Conservation (phyloP, 352 stramenopile genomes). For the Globisporangium uncinulatum region DNA sequence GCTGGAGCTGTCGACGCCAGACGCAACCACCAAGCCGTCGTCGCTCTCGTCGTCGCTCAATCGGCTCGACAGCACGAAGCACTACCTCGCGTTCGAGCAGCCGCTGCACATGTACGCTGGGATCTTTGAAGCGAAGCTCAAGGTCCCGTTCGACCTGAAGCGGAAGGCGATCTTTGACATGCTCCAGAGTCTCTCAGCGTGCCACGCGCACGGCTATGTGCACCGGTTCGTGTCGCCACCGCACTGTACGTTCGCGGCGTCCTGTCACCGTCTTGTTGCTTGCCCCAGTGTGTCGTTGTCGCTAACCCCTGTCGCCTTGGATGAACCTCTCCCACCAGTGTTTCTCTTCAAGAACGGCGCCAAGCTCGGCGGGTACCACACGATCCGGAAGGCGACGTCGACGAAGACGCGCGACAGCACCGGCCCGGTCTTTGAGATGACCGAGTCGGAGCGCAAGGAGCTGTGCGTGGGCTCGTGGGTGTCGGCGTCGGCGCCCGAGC, state of each 20-base stretch:
- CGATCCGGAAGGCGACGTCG: conserved; percentile 44
- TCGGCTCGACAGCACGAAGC: conserved; percentile 29
- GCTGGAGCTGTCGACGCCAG: conserved; percentile 16
- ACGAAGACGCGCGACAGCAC: conserved; percentile 28
- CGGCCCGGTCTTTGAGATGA: conserved; percentile 49
- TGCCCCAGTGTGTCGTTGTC: too few species aligned
- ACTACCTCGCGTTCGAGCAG: conserved; percentile 80
- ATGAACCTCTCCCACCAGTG: conserved; percentile 17
- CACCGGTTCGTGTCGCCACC: conserved; percentile 69
- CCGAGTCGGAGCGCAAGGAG: conserved; percentile 74
- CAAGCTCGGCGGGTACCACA: conserved; percentile 67
- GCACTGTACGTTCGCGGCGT: conserved; percentile 28
- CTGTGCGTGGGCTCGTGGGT: conserved; percentile 62
- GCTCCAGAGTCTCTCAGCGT: conserved; percentile 45
- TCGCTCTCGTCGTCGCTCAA: conserved; percentile 5
- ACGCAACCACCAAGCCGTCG: background rate
- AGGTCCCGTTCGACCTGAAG: conserved; percentile 35
- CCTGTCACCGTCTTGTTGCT: too few species aligned
- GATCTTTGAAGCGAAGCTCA: conserved; percentile 56
- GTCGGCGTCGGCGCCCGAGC: conserved; percentile 57
- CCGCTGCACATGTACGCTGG: conserved; percentile 72
- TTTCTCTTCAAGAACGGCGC: conserved; percentile 64
- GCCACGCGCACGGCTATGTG: conserved; percentile 69
- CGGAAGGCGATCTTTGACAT: conserved; percentile 75
- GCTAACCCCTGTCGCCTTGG: too few species aligned